Conservation (phyloP, 2,329 filamentous ascomycete species). For the Trichophyton simii region DNA sequence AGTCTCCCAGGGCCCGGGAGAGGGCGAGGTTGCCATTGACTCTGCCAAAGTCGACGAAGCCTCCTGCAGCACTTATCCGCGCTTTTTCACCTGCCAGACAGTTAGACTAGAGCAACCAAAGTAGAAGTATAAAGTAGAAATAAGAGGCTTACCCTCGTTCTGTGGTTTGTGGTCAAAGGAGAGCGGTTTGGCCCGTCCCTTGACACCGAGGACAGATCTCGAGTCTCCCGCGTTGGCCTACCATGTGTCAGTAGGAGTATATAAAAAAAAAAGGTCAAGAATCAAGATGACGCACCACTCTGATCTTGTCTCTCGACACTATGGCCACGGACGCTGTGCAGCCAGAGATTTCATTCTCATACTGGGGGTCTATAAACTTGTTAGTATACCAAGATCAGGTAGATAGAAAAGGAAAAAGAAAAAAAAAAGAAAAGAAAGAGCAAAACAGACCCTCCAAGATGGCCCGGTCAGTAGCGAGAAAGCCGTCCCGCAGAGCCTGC, state of each 20-base stretch:
- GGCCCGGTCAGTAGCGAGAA: constrained; percentile 87
- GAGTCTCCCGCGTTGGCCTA: constrained; percentile 98
- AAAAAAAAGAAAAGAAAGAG: background rate
- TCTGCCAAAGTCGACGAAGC: constrained; percentile 95
- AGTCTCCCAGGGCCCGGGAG: constrained; percentile 94
- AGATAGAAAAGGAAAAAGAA: background rate
- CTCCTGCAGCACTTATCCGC: constrained; percentile 86
- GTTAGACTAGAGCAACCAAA: constrained; percentile 3
- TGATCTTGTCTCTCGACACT: constrained; percentile 84
- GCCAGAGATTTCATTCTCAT: constrained; percentile 94
- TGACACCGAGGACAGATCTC: constrained; percentile 85
- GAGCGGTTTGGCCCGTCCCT: constrained; percentile 89
- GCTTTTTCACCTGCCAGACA: constrained; percentile 67
- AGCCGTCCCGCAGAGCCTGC: constrained; percentile 93
- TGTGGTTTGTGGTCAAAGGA: constrained; percentile 99
- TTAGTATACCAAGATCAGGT: background rate
- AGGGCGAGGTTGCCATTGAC: constrained; percentile 96
- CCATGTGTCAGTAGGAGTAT: background rate
- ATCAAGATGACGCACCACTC: constrained; percentile 57
- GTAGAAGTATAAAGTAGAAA: background rate
- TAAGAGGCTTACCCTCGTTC: constrained; percentile 64
- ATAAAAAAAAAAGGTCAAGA: constrained; percentile 12
- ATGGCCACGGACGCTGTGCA: constrained; percentile 90
- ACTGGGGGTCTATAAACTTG: constrained; percentile 63
- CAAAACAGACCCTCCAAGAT: constrained; percentile 71